phyloP scores from a whole-genome alignment of 2,329 filamentous ascomycete genomes.

The Diaporthe ampelina region DNA sequence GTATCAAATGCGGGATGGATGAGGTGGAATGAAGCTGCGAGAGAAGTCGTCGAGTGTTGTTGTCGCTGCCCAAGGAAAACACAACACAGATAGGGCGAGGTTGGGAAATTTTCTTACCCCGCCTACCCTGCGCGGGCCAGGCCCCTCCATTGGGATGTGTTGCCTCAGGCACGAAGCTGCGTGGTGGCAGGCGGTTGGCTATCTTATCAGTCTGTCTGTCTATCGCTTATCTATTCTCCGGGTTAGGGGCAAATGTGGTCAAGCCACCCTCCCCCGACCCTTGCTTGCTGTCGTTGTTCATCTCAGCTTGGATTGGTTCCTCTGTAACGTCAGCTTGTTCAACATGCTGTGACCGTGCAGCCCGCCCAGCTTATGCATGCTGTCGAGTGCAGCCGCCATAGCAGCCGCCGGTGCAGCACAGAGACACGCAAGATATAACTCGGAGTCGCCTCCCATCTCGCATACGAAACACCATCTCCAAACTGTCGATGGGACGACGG shows the following conservation, averaged over 20 bases:
- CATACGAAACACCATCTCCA: constrained; percentile 36
- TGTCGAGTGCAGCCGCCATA: neutral
- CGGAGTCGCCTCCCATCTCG: constrained; percentile 6
- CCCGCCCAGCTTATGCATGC: constrained; percentile 3
- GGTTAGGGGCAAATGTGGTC: neutral
- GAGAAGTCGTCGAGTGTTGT: constrained; percentile 22
- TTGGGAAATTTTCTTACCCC: constrained; percentile 42
- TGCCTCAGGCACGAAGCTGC: constrained; percentile 36
- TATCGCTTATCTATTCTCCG: neutral
- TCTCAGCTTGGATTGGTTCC: neutral
- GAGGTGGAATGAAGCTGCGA: constrained; percentile 13
- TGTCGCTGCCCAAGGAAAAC: constrained; percentile 39
- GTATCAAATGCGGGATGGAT: constrained; percentile 11
- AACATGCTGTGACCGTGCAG: neutral
- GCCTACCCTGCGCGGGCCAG: constrained; percentile 27
- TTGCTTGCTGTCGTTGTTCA: neutral
- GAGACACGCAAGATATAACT: neutral
- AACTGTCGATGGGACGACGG: constrained; percentile 25
- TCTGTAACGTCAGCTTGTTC: neutral
- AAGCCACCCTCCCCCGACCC: neutral
- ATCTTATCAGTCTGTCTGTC: neutral
- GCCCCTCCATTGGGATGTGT: constrained; percentile 13
- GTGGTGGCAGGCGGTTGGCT: neutral
- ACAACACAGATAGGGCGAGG: neutral
- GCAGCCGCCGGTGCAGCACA: neutral